These are phyloP conservation scores for Podospora australis DNA, from an alignment of 495 filamentous ascomycete genomes.

Conservation along the genomic window DNA sequence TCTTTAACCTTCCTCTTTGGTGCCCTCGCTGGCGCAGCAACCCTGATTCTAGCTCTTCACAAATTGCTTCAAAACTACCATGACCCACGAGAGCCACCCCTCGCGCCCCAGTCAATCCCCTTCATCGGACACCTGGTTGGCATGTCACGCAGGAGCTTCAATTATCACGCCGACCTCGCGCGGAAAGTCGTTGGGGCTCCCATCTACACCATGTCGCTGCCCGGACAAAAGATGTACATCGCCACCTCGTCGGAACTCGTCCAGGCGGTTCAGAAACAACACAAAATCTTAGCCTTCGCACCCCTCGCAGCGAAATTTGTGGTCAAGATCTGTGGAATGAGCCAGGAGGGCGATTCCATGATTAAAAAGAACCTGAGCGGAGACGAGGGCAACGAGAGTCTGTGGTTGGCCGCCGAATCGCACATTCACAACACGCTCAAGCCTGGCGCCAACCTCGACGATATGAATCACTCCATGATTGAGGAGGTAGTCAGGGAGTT, in stretches of 20 bases:
- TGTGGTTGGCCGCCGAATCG: constrained; percentile 26
- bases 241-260: constrained; percentile 30
- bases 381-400: constrained; percentile 19
- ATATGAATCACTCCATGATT: constrained; percentile 33
- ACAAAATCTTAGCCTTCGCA: constrained; percentile 29
- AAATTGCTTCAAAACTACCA: too few relatives aligned
- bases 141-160: constrained; percentile 18
- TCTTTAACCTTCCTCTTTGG: too few relatives aligned
- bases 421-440: constrained; percentile 32
- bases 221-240: constrained; percentile 32
- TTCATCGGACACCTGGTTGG: constrained; percentile 26
- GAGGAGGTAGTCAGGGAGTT: constrained; percentile 16
- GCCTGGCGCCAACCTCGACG: constrained; percentile 28
- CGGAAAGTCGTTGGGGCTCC: constrained; percentile 12
- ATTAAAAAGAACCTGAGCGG: not conserved
- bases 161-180: constrained; percentile 5
- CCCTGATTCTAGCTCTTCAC: too few relatives aligned
- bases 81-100: constrained; percentile 26
- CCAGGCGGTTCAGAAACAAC: constrained; percentile 27
- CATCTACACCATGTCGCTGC: constrained; percentile 33
- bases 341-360: constrained; percentile 18
- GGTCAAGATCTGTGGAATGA: constrained; percentile 24
- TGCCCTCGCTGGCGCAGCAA: too few relatives aligned
- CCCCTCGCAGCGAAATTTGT: constrained; percentile 34
- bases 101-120: constrained; percentile 20